These are phyloP conservation scores for Umbelopsis vinacea DNA, from an alignment of 192 early-diverging fungal genomes.

Conservation along the genomic window DNA sequence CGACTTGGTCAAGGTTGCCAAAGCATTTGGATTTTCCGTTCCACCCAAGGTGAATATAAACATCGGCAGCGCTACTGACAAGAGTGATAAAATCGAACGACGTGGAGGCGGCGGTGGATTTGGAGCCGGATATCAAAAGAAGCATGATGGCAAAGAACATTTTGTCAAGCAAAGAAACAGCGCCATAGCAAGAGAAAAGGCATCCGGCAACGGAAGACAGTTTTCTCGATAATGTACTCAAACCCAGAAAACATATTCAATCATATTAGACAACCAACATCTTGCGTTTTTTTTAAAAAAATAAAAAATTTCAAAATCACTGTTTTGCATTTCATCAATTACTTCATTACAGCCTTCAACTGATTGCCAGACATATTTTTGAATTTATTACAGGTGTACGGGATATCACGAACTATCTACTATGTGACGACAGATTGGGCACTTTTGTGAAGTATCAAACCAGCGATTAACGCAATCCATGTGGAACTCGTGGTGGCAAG, in stretches of 20 bases:
- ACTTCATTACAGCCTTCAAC: neutral
- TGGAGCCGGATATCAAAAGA: constrained; percentile 30
- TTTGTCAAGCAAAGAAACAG: constrained; percentile 30
- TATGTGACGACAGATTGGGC: neutral
- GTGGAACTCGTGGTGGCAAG: constrained; percentile 14
- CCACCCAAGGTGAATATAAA: constrained; percentile 92
- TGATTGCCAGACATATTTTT: neutral
- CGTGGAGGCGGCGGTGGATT: constrained; percentile 31
- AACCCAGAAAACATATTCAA: too few relatives aligned
- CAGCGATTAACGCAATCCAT: constrained; percentile 7
- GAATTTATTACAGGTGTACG: neutral
- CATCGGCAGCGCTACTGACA: constrained; percentile 50
- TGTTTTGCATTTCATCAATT: neutral
- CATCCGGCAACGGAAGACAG: constrained; percentile 17
- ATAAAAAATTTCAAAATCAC: neutral
- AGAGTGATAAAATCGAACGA: constrained; percentile 29
- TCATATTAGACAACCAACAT: too few relatives aligned
- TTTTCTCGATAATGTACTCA: constrained; percentile 18
- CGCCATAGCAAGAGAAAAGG: constrained; percentile 23
- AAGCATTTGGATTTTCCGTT: constrained; percentile 94
- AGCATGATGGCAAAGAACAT: constrained; percentile 31
- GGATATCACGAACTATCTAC: neutral
- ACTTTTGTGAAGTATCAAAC: constrained; percentile 17
- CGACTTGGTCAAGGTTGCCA: constrained; percentile 91
- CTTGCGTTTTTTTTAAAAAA: too few relatives aligned